Percentiles rank a stretch among this genome's conserved stretches.
phyloP scores from a whole-genome alignment of 345 rosid species.

The Microthlaspi erraticum region DNA sequence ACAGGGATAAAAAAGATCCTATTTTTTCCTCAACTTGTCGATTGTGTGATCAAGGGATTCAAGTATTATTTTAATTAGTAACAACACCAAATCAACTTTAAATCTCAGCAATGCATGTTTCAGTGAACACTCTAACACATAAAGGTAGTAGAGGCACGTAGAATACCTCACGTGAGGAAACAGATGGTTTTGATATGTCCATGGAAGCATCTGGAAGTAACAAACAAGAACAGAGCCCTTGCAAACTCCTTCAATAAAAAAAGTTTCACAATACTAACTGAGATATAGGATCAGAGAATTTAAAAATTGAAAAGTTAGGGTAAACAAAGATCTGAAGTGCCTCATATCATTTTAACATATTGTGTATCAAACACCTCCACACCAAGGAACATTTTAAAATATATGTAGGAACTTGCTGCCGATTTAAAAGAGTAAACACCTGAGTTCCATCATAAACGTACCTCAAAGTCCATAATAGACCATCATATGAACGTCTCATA shows the following conservation, averaged over 20 bases:
- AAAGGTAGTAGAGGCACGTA: slow-evolving; percentile 24
- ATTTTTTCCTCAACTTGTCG: neutral
- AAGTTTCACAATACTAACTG: slow-evolving; percentile 23
- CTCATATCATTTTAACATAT: slow-evolving; percentile 1
- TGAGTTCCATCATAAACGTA: slow-evolving; percentile 44
- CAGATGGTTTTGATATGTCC: slow-evolving; percentile 50
- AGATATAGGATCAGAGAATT: slow-evolving; percentile 25
- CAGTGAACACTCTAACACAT: slow-evolving; percentile 22
- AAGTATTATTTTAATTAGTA: slow-evolving; percentile 10
- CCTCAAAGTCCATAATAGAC: slow-evolving; percentile 92
- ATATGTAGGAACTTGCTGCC: slow-evolving; percentile 26
- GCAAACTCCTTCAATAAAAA: slow-evolving; percentile 76
- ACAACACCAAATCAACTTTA: slow-evolving; percentile 24
- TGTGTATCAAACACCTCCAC: slow-evolving; percentile 2
- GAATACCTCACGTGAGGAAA: slow-evolving; percentile 50
- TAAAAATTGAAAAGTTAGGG: slow-evolving; percentile 23
- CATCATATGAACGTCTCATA: slow-evolving; percentile 73
- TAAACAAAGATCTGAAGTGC: slow-evolving; percentile 10
- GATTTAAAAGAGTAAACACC: slow-evolving; percentile 19
- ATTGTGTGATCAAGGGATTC: slow-evolving; percentile 14
- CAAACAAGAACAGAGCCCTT: slow-evolving; percentile 60
- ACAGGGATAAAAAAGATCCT: slow-evolving; percentile 9
- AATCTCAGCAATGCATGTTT: slow-evolving; percentile 13
- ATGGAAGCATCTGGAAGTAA: slow-evolving; percentile 48
- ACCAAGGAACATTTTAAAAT: slow-evolving; percentile 11